Base-by-base conservation (phyloP, 106 monocot species). In the Xerophyta viscosa region DNA sequence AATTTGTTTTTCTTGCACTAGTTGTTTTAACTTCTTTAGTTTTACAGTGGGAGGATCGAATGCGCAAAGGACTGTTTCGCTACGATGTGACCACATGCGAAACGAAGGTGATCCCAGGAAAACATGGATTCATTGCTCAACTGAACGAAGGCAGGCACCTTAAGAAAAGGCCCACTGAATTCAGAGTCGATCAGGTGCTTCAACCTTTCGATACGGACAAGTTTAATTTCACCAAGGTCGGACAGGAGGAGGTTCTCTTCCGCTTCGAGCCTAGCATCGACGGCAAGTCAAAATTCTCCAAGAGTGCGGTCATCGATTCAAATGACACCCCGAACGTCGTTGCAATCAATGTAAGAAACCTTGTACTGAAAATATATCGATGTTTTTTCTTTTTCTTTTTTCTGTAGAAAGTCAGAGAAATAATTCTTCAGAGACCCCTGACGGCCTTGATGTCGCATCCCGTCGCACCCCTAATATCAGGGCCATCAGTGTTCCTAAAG, bases 11-110 rank as follows among this genome's bases (percentile, higher is more conserved):
- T n/a, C n/a, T n/a, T n/a, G n/a, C n/a, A n/a, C n/a, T n/a, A n/a
- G n/a, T n/a, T n/a, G n/a, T n/a, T n/a, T n/a, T n/a, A n/a, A n/a
- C n/a, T n/a, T n/a, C n/a, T n/a, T n/a, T n/a, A n/a, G n/a, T n/a
- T n/a, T n/a, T n/a, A n/a, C 28, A 91, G 90, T 91, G 90, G 90
- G 84, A 91, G 46, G 80, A 91, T 24, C 60, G 77, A 25, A 56
- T 81, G 80, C 66, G 49, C 30, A 60, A 58, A 12, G 90, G 90
- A 0, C 59, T 84, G 23, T 91, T 91, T 58, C 69, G 84, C 24
- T 91, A 91, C 27, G 84, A 91, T 52, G 84, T 91, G 20, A 85
- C 77, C 25, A 61, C 67, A 0, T 91, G 90, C 22, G 81, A 91
- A 71, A 81, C 90, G 15, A 84, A 86, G 72, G 73, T 80, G n/a